Evolutionary conservation across 148 eudicot genomes (phyloP).

Genomic region (Camellia japonica): DNA sequence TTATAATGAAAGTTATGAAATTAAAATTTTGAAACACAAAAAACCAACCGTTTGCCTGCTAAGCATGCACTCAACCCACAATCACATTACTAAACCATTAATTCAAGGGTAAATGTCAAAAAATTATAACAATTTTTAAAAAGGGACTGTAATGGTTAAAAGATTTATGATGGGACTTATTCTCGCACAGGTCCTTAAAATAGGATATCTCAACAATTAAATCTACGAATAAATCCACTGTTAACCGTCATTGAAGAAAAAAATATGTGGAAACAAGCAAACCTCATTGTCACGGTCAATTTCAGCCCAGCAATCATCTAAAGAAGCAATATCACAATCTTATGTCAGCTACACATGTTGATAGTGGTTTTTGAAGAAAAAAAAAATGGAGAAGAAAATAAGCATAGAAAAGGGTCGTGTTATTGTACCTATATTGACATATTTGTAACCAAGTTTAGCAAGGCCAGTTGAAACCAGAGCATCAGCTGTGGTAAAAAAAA

Average conservation of each 20-base stretch:
- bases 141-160: too few relatives aligned
- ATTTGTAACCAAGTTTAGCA: constrained; percentile 64
- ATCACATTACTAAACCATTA: too few relatives aligned
- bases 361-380: not conserved
- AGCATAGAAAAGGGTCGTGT: not conserved
- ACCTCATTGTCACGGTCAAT: constrained; percentile 57
- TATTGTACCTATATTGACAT: constrained; percentile 66
- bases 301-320: constrained; percentile 99
- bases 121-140: too few relatives aligned
- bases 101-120: too few relatives aligned
- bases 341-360: not conserved
- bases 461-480: constrained; percentile 73
- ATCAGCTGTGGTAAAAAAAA: constrained; percentile 50
- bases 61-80: too few relatives aligned
- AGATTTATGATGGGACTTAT: too few relatives aligned
- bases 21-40: too few relatives aligned
- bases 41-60: too few relatives aligned
- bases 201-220: too few relatives aligned
- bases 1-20: too few relatives aligned
- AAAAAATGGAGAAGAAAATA: not conserved
- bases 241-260: not conserved
- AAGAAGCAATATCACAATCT: constrained; percentile 6
- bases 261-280: constrained; percentile 4
- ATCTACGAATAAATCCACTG: not conserved
- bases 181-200: too few relatives aligned